These are phyloP conservation scores for Colletotrichum aenigma DNA, from an alignment of 2,329 filamentous ascomycete genomes.

Conservation along the genomic window DNA sequence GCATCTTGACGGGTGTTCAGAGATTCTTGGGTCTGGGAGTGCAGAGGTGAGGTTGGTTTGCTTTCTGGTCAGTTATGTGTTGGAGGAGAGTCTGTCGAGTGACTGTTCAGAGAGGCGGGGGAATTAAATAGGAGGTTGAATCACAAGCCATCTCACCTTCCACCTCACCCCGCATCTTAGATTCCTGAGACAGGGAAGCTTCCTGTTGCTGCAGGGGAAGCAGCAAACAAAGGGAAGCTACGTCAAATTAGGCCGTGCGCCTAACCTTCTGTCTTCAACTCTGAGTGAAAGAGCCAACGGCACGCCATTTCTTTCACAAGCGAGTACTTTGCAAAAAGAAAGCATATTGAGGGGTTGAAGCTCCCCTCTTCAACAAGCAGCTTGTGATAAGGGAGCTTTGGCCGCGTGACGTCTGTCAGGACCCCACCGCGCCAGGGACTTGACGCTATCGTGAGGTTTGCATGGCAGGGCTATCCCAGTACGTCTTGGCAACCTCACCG, in stretches of 20 bases:
- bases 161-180: background rate
- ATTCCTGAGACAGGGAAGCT: background rate
- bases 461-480: background rate
- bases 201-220: background rate
- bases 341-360: background rate
- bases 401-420: background rate
- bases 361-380: background rate
- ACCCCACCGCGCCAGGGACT: background rate
- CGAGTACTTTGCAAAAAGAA: background rate
- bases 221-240: background rate
- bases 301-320: background rate
- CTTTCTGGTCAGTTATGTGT: background rate
- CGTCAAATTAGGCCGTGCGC: background rate
- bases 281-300: background rate
- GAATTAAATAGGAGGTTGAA: background rate
- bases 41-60: background rate
- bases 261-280: background rate
- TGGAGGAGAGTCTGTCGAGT: accelerated
- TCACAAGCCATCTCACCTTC: background rate
- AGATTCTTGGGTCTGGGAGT: background rate
- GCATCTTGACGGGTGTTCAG: conserved; percentile 13
- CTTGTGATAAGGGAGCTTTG: background rate
- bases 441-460: background rate
- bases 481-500: background rate
- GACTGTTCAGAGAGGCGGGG: background rate